Evolutionary conservation across 1,284 basidiomycete species (phyloP).

Genomic region (Heterobasidion annosum): DNA sequence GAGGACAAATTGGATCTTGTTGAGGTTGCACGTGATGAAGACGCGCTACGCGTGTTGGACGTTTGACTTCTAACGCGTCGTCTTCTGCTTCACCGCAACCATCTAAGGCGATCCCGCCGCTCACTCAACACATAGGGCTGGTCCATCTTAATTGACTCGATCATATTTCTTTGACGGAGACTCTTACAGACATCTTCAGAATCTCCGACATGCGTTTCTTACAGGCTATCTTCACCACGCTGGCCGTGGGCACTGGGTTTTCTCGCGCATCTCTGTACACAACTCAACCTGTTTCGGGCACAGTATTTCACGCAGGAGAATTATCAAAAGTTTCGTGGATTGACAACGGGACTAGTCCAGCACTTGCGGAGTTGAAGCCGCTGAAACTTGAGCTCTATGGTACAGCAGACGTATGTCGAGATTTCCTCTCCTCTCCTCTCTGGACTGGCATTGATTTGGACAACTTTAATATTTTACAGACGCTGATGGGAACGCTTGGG

Average conservation of each 20-base stretch:
- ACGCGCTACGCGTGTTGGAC: too few species aligned
- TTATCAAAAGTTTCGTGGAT: constrained; percentile 34
- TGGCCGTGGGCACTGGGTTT: constrained; percentile 4
- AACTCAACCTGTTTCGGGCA: constrained; percentile 35
- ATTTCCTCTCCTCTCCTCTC: neutral
- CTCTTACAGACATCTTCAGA: neutral
- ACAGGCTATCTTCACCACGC: neutral
- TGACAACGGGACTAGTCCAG: constrained; percentile 31
- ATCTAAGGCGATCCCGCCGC: too few species aligned
- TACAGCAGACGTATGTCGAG: constrained; percentile 26
- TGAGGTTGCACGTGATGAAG: too few species aligned
- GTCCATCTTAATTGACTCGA: neutral
- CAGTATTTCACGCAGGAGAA: constrained; percentile 32
- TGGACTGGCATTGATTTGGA: neutral
- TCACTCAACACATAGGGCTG: neutral
- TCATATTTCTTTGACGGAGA: neutral
- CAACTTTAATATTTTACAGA: constrained; percentile 15
- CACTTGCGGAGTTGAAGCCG: constrained; percentile 27
- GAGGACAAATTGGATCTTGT: too few species aligned
- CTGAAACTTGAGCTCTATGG: constrained; percentile 34
- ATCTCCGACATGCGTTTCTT: neutral
- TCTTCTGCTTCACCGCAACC: too few species aligned
- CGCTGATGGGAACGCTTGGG: constrained; percentile 22
- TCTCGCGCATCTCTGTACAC: constrained; percentile 30
- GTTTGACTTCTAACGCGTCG: too few species aligned